Base-by-base conservation (phyloP, 148 eudicot genomes). In the Selenicereus undatus region DNA sequence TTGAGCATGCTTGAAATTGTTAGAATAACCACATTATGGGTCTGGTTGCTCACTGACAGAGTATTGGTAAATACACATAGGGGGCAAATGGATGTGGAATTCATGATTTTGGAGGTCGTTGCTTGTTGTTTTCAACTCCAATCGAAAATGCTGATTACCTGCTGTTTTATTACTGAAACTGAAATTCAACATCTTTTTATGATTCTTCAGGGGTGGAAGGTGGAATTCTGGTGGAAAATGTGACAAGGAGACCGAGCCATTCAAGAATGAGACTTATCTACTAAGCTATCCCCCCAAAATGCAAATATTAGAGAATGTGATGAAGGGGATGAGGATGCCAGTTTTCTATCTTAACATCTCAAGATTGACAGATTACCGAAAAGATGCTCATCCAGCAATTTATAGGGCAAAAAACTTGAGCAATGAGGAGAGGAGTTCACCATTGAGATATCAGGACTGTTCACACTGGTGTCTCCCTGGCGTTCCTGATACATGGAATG, bases 391-490 rank as follows among this genome's bases (percentile, higher is more conserved):
- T 76, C 97, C 97, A 27, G 85, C 91, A 20, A 72, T 88, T 72
- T 90, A 82, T 85, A 76, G 91, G 71, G 85, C 85, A 76, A 86
- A 80, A 20, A 80, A 92, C 17, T 70, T 85, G 74, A 81, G 85
- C 2, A 86, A 87, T 18, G 92, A 88, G 84, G 94, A 90, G 86
- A 89, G 84, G 74, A 81, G 72, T 22, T 78, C 83, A 11, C 82
- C 84, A 11, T 24, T 78, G 62, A 85, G 83, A 54, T 85, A 81
- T 69, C 95, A 91, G 78, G 94, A 93, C 74, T 93, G 97, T 85
- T 87, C 92, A 20, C 94, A 93, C 80, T 93, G 97, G 97, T 93
- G 97, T 77, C 89, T 93, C 56, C 97, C 97, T 54, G 97, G 95
- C 51, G 92, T 93, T 26, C 97, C 97, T 8, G 97, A 93, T 85